Percentiles rank a stretch among this genome's conserved stretches.
phyloP scores from a whole-genome alignment of 2,329 filamentous ascomycete genomes.

The Fulvia fulva region DNA sequence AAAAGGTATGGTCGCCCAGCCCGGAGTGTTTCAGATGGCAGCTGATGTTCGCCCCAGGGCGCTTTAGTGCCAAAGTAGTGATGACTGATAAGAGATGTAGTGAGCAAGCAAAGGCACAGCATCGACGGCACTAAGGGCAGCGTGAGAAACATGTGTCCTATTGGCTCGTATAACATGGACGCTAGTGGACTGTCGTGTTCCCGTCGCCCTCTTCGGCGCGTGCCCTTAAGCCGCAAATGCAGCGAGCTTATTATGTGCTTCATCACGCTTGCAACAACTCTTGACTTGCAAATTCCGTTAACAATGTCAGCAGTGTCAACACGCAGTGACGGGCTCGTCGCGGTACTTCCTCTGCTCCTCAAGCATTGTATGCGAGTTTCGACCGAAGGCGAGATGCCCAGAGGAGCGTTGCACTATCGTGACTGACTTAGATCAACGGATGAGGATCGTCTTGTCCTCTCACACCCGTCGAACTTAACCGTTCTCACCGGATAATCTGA shows the following conservation, averaged over 20 bases:
- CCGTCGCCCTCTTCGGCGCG: background rate
- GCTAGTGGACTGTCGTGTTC: background rate
- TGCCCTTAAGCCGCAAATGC: too few species aligned
- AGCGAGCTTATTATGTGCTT: too few species aligned
- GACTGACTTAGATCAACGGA: background rate
- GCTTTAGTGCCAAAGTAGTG: constrained; percentile 5
- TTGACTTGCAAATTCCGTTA: too few species aligned
- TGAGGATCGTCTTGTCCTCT: background rate
- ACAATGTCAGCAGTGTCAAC: too few species aligned
- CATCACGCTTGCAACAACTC: too few species aligned
- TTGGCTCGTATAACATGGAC: background rate
- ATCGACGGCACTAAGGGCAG: background rate
- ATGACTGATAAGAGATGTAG: background rate
- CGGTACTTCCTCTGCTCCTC: too few species aligned
- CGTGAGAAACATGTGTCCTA: background rate
- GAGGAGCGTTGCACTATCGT: background rate
- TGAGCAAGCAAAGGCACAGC: background rate
- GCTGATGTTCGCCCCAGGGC: constrained; percentile 5
- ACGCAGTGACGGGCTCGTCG: background rate
- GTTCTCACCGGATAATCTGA: background rate
- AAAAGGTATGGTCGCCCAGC: constrained; percentile 11
- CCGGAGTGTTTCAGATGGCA: background rate
- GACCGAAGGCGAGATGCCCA: background rate
- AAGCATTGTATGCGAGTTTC: background rate
- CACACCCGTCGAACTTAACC: background rate